A percentile compares a stretch with the other conserved stretches of the same genome.
Conservation (phyloP, 2,329 filamentous ascomycete species). For the Fusarium sterilihyphosum region DNA sequence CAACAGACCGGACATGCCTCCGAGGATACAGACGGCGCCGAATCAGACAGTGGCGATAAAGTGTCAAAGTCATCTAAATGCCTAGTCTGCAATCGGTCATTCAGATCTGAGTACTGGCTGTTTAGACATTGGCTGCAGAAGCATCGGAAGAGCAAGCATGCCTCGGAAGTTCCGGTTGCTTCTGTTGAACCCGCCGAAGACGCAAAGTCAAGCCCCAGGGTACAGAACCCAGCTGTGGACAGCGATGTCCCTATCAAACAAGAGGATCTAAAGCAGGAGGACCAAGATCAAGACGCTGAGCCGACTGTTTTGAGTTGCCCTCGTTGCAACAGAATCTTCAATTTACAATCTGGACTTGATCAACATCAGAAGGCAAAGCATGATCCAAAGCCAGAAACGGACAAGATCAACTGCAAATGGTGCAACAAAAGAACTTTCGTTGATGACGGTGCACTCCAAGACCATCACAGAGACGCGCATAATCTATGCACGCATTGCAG, state of each 20-base stretch:
- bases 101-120: background rate
- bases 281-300: background rate
- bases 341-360: background rate
- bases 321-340: background rate
- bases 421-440: background rate
- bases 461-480: background rate
- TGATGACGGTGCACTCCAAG: accelerated
- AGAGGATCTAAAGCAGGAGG: background rate
- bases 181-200: background rate
- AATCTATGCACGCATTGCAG: background rate
- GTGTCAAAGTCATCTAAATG: background rate
- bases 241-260: background rate
- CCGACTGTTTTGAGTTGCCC: background rate
- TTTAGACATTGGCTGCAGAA: background rate
- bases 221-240: background rate
- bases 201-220: background rate
- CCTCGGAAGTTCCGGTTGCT: background rate
- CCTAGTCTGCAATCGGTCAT: background rate
- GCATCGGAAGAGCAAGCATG: background rate
- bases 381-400: background rate
- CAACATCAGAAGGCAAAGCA: background rate
- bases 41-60: background rate
- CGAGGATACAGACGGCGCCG: background rate
- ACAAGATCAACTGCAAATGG: background rate
- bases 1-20: background rate